phyloP scores from a whole-genome alignment of 2,329 filamentous ascomycete species.

The Hypoxylon sp. region DNA sequence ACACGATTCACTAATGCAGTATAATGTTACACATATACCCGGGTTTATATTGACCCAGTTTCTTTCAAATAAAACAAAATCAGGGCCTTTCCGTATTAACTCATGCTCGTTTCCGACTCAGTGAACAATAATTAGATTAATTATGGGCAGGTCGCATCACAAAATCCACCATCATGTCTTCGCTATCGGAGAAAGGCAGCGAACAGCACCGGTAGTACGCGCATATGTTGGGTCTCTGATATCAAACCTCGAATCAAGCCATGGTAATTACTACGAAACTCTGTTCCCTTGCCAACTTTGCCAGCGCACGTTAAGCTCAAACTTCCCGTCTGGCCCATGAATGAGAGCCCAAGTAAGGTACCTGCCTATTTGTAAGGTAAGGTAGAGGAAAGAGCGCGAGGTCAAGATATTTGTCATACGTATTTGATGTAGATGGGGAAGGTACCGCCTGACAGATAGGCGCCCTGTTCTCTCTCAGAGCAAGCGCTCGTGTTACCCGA shows the following conservation, averaged over 20 bases:
- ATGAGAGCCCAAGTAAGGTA: constrained; percentile 6
- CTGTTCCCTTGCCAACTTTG: constrained; percentile 1
- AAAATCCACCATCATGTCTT: background rate
- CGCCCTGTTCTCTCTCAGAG: background rate
- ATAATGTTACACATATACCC: background rate
- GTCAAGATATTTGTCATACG: constrained; percentile 26
- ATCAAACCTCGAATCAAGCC: background rate
- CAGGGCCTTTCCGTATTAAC: too few relatives aligned
- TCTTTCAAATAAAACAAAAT: background rate
- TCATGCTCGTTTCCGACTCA: background rate
- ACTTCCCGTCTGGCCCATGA: constrained; percentile 7
- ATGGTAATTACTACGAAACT: constrained; percentile 17
- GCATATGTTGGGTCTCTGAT: background rate
- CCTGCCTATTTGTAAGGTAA: too few relatives aligned
- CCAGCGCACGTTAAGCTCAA: background rate
- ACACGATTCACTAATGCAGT: background rate
- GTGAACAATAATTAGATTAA: background rate
- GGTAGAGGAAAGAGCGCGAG: background rate
- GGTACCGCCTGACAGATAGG: background rate
- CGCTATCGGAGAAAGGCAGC: background rate
- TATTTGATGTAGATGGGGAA: background rate
- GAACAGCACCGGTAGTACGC: background rate
- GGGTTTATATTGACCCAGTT: too few relatives aligned
- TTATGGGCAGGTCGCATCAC: background rate
- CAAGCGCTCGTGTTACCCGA: constrained; percentile 14